A percentile compares a stretch with the other conserved stretches of the same genome.
Evolutionary conservation across 2,329 filamentous ascomycete species (phyloP).

Genomic region (Biscogniauxia mediterranea): DNA sequence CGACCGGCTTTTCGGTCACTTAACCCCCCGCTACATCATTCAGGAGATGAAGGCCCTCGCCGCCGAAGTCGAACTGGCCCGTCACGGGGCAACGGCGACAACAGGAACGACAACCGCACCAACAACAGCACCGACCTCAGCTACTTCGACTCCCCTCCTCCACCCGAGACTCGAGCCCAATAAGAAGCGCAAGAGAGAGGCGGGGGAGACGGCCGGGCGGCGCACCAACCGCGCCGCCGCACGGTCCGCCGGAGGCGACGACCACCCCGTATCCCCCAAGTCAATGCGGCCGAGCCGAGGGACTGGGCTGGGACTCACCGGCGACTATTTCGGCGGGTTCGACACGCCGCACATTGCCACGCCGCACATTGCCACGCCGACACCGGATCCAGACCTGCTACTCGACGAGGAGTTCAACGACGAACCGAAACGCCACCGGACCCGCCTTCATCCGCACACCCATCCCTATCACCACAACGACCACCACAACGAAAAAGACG

Average conservation of each 20-base stretch:
- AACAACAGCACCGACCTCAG: too few species aligned
- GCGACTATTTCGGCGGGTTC: slow-evolving; percentile 13
- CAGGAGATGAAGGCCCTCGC: slow-evolving; percentile 75
- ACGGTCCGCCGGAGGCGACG: slow-evolving; percentile 27
- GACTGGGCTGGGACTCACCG: slow-evolving; percentile 8
- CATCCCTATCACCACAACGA: too few species aligned
- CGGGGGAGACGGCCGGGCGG: slow-evolving; percentile 28
- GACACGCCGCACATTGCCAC: slow-evolving; percentile 46
- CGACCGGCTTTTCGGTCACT: slow-evolving; percentile 80
- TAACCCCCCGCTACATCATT: slow-evolving; percentile 79
- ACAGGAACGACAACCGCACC: too few species aligned
- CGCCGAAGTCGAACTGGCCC: slow-evolving; percentile 60
- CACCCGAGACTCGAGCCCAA: slow-evolving; percentile 44
- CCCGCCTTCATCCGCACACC: too few species aligned
- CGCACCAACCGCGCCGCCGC: slow-evolving; percentile 14
- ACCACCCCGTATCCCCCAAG: slow-evolving; percentile 53
- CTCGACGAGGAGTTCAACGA: too few species aligned
- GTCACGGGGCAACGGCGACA: slow-evolving; percentile 24
- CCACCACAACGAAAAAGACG: background rate
- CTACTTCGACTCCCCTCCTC: slow-evolving; percentile 22
- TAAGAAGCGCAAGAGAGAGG: slow-evolving; percentile 65
- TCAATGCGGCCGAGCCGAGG: slow-evolving; percentile 36
- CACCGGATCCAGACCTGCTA: slow-evolving; percentile 42
- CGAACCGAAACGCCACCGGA: too few species aligned
- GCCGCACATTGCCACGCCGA: slow-evolving; percentile 47